A percentile compares a stretch with the other conserved stretches of the same genome.
These are phyloP conservation scores for Vitis riparia DNA, from an alignment of 164 flowering plant genomes.

Conservation along the genomic window DNA sequence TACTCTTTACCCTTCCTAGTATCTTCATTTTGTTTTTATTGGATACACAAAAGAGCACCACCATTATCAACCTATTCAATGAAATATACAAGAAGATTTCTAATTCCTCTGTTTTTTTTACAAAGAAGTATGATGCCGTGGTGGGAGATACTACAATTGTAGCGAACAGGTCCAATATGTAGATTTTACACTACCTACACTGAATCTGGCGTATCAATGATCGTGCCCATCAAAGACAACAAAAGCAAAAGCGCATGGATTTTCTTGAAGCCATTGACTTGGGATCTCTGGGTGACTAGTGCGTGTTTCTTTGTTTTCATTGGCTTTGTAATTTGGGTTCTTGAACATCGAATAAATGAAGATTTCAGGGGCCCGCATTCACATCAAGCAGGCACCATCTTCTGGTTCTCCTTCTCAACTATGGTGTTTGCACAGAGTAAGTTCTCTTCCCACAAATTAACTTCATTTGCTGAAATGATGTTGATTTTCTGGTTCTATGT, in stretches of 20 bases:
- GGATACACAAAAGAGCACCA: no score
- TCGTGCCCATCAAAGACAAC: constrained; percentile 27
- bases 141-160: constrained; percentile 30
- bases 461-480: no score
- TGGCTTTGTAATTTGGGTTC: constrained; percentile 30
- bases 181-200: constrained; percentile 45
- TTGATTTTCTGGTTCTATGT: neutral
- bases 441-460: neutral
- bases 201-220: constrained; percentile 38
- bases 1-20: no score
- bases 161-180: constrained; percentile 27
- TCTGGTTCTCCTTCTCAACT: constrained; percentile 36
- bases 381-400: constrained; percentile 25
- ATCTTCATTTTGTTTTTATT: no score
- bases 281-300: constrained; percentile 39
- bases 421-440: constrained; percentile 32
- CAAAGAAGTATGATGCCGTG: constrained; percentile 18
- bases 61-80: no score
- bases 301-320: constrained; percentile 30
- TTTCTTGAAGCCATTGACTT: constrained; percentile 40
- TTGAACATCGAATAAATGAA: constrained; percentile 27
- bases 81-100: no score
- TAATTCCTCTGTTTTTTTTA: no score
- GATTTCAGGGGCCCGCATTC: constrained; percentile 23
- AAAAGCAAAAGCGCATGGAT: constrained; percentile 31